Evolutionary conservation across 73 alveolate genomes (phyloP), one percentile per base, ranked within the genome.

Genomic region (Blepharisma stoltei): DNA sequence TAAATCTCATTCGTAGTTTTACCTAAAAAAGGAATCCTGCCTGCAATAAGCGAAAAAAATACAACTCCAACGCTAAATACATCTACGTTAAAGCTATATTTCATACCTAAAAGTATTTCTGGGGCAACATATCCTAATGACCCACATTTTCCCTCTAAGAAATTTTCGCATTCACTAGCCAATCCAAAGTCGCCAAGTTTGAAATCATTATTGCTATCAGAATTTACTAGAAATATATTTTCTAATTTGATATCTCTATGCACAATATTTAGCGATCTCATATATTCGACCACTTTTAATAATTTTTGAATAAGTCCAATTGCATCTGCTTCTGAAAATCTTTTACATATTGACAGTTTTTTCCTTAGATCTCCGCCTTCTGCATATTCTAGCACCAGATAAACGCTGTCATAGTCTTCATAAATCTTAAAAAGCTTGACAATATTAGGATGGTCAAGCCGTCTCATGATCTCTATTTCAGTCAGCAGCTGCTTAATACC

Each of bases 221-320:
- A 43, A n/a, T 41, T 54, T 7, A 60, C 53, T 37, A 81, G 37
- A 18, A 54, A 21, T 1, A 81, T 52, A 54, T 81, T 81, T 54
- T 81, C 65, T 43, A 71, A 88, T 50, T 81, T 81, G 8, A 81
- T 43, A 50, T 81, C 88, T 4, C 88, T 77, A 37, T 81, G 88
- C 9, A 81, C 54, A 6, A 81, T 52, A 0, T 54, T 65, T 6
- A 50, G 21, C 18, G 45, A 20, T 75, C 71, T 88, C 23, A 79
- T 7, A 5, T 69, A 69, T 1, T 11, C 60, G 9, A 69, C 54
- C 27, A n/a, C 60, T 14, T 38, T 9, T 43, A 69, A 69, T 18
- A 38, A 37, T 18, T 44, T 23, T 25, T 44, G 25, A 69, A 46
- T 25, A 69, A 69, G 11, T 69, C 0, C 27, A 7, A 46, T 8